A percentile compares a stretch with the other conserved stretches of the same genome.
These are phyloP conservation scores for Colletotrichum australisinense DNA, from an alignment of 2,329 filamentous ascomycete species.

Conservation along the genomic window DNA sequence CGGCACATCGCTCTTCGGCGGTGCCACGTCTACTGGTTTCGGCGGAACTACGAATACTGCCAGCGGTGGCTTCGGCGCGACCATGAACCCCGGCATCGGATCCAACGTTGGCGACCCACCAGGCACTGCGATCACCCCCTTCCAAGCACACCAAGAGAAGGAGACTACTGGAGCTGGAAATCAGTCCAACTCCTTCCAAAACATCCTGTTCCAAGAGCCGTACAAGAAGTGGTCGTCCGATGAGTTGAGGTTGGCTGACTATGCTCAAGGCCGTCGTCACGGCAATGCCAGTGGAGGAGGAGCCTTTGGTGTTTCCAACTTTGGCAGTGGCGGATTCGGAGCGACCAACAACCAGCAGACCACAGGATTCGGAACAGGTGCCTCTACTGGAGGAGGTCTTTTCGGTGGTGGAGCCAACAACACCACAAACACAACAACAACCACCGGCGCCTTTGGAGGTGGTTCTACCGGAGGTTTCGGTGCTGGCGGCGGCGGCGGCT, in stretches of 20 bases:
- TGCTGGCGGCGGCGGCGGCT: constrained; percentile 45
- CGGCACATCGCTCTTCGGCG: constrained; percentile 60
- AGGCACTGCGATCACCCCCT: constrained; percentile 78
- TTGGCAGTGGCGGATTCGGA: constrained; percentile 61
- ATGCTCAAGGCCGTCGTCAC: constrained; percentile 84
- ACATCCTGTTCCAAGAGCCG: constrained; percentile 80
- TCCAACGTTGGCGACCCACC: constrained; percentile 67
- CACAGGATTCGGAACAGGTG: constrained; percentile 54
- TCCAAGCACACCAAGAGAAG: constrained; percentile 78
- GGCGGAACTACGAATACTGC: constrained; percentile 48
- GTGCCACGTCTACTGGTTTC: constrained; percentile 49
- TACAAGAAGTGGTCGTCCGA: constrained; percentile 94
- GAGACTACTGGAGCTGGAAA: constrained; percentile 68
- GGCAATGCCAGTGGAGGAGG: constrained; percentile 88
- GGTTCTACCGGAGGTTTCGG: constrained; percentile 52
- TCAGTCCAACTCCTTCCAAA: constrained; percentile 77
- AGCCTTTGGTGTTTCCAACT: constrained; percentile 77
- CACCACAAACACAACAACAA: constrained; percentile 28
- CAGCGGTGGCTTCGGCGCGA: constrained; percentile 54
- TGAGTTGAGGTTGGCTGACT: constrained; percentile 85
- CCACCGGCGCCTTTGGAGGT: constrained; percentile 36
- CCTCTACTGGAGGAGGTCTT: constrained; percentile 47
- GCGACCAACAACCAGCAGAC: constrained; percentile 49
- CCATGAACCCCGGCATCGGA: constrained; percentile 62
- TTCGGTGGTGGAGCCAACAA: constrained; percentile 50